Percentiles rank a stretch among this genome's conserved stretches.
Conservation (phyloP, 1,139 yeast genomes). For the Diutina sp. region DNA sequence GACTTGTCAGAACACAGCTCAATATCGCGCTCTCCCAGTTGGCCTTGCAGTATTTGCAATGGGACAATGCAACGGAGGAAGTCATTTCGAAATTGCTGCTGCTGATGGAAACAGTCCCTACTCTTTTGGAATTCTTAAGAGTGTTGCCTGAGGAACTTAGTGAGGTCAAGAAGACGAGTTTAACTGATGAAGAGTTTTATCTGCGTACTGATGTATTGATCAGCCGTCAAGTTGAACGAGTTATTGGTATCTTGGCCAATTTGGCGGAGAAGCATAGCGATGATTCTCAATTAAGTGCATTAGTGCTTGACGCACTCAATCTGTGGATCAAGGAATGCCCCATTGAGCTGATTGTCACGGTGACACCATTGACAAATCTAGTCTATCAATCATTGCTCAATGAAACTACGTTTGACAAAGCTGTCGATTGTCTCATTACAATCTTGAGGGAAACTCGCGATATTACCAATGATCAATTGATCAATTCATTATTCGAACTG, state of each 20-base stretch:
- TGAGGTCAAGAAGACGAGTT: slow-evolving; percentile 63
- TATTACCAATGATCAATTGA: slow-evolving; percentile 44
- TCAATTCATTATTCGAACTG: slow-evolving; percentile 57
- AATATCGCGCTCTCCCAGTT: slow-evolving; percentile 73
- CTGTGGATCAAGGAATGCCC: slow-evolving; percentile 89
- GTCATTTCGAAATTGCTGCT: slow-evolving; percentile 36
- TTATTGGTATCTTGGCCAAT: slow-evolving; percentile 46
- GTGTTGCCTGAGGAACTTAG: slow-evolving; percentile 86
- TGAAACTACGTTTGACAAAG: slow-evolving; percentile 70
- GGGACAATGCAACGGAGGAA: slow-evolving; percentile 67
- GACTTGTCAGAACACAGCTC: slow-evolving; percentile 64
- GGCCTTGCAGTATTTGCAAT: slow-evolving; percentile 60
- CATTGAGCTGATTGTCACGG: slow-evolving; percentile 47
- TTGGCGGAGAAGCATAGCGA: slow-evolving; percentile 18
- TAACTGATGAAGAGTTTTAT: slow-evolving; percentile 73
- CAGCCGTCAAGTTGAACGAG: slow-evolving; percentile 54
- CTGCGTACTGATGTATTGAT: slow-evolving; percentile 51
- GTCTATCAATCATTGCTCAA: slow-evolving; percentile 56
- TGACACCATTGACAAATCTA: slow-evolving; percentile 49
- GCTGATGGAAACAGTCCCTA: slow-evolving; percentile 18
- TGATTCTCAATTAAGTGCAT: slow-evolving; percentile 6
- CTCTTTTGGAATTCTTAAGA: slow-evolving; percentile 64
- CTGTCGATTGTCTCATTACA: slow-evolving; percentile 74
- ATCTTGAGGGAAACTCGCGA: slow-evolving; percentile 76
- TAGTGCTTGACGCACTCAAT: slow-evolving; percentile 63